These are phyloP conservation scores for Entonaema liquescens DNA, from an alignment of 495 filamentous ascomycete species.

Conservation along the genomic window DNA sequence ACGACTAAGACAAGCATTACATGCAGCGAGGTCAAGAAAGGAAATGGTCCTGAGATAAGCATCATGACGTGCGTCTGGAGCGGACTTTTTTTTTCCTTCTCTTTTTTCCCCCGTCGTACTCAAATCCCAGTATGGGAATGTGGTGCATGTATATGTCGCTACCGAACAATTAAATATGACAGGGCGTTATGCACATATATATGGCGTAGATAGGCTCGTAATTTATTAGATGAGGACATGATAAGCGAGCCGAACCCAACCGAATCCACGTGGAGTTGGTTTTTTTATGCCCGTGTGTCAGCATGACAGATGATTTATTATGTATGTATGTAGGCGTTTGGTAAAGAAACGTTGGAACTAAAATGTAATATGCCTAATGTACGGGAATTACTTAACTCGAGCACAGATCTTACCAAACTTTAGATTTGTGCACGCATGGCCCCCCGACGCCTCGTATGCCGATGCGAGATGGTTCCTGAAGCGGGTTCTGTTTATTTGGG, in stretches of 20 bases:
- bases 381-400: constrained; percentile 14
- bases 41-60: constrained; percentile 43
- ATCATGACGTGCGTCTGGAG: constrained; percentile 34
- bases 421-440: constrained; percentile 27
- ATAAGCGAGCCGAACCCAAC: constrained; percentile 29
- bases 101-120: background rate
- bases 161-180: constrained; percentile 3
- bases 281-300: constrained; percentile 9
- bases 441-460: constrained; percentile 31
- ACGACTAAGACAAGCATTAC: constrained; percentile 41
- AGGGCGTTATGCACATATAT: background rate
- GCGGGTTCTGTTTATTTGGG: constrained; percentile 24
- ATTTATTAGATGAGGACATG: constrained; percentile 15
- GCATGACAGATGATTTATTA: constrained; percentile 37
- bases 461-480: constrained; percentile 40
- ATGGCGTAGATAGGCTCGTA: background rate
- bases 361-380: background rate
- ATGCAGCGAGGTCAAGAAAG: constrained; percentile 40
- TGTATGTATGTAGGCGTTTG: background rate
- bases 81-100: constrained; percentile 1
- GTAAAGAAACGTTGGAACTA: background rate
- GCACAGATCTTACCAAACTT: constrained; percentile 35
- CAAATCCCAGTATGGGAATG: background rate
- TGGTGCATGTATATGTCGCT: background rate
- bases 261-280: constrained; percentile 36